A percentile compares a stretch with the other conserved stretches of the same genome.
Conservation (phyloP, 179 eudicot species). For the Drosera spatulata region DNA sequence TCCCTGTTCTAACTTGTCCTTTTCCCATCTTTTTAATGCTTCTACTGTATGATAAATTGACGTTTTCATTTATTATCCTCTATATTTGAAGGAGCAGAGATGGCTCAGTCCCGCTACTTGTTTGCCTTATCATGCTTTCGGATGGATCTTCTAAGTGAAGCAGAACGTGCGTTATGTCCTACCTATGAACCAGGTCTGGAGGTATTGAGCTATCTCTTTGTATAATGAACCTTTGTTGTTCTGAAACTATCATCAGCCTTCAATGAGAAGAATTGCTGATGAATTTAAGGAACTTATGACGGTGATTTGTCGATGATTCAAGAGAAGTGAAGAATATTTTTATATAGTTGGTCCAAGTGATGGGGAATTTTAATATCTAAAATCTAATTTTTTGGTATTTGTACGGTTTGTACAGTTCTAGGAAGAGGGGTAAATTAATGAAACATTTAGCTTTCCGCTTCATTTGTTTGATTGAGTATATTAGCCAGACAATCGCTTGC, state of each 20-base stretch:
- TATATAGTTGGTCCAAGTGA: neutral
- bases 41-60: conserved; percentile 3
- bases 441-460: too few relatives aligned
- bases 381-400: too few relatives aligned
- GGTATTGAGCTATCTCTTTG: conserved; percentile 28
- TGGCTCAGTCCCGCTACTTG: conserved; percentile 97
- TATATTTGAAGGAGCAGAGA: conserved; percentile 53
- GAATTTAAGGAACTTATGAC: neutral
- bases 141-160: conserved; percentile 92
- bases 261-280: neutral
- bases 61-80: conserved; percentile 12
- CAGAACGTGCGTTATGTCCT: conserved; percentile 71
- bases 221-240: neutral
- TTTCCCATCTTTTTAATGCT: neutral
- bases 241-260: neutral
- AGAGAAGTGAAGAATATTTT: neutral
- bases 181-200: conserved; percentile 72
- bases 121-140: conserved; percentile 93
- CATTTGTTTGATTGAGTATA: too few relatives aligned
- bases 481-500: too few relatives aligned
- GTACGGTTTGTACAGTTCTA: too few relatives aligned
- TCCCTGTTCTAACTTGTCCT: neutral
- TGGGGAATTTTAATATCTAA: neutral
- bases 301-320: neutral
- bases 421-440: too few relatives aligned